Evolutionary conservation across 768 basidiomycete genomes (phyloP).

Genomic region (Strobilomyces confusus): DNA sequence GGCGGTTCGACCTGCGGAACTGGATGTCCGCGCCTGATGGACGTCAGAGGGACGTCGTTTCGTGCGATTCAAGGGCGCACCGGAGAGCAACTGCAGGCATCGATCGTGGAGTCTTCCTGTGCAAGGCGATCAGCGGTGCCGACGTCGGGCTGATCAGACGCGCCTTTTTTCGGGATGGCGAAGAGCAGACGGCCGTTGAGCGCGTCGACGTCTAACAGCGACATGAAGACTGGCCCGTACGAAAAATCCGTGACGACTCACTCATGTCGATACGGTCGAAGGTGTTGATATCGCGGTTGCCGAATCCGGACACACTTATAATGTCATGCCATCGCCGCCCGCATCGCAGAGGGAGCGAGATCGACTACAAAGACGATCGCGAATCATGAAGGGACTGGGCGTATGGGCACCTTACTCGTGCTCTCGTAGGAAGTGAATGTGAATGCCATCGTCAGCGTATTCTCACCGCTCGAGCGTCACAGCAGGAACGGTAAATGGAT

Average conservation of each 20-base stretch:
- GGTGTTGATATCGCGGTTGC: too few relatives aligned
- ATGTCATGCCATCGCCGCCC: too few relatives aligned
- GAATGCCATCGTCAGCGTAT: too few relatives aligned
- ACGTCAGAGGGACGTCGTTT: too few relatives aligned
- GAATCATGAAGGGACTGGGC: too few relatives aligned
- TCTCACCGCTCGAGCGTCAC: too few relatives aligned
- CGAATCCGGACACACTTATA: too few relatives aligned
- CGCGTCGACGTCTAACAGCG: constrained; percentile 56
- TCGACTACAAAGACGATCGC: too few relatives aligned
- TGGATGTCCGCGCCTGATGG: constrained; percentile 87
- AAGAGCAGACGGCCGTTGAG: constrained; percentile 86
- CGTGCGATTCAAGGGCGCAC: constrained; percentile 37
- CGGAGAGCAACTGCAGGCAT: constrained; percentile 79
- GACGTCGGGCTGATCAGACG: background rate
- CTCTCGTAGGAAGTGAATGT: too few relatives aligned
- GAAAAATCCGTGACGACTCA: background rate
- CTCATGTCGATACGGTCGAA: constrained; percentile 19
- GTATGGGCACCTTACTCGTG: too few relatives aligned
- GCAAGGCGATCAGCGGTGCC: background rate
- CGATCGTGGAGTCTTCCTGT: constrained; percentile 87
- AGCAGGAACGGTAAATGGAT: too few relatives aligned
- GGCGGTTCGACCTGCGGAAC: constrained; percentile 79
- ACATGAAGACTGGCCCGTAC: background rate
- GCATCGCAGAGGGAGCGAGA: too few relatives aligned
- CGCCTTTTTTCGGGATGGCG: constrained; percentile 97